These are phyloP conservation scores for Melastoma malabathricum DNA, from an alignment of 345 rosid species.

Conservation along the genomic window DNA sequence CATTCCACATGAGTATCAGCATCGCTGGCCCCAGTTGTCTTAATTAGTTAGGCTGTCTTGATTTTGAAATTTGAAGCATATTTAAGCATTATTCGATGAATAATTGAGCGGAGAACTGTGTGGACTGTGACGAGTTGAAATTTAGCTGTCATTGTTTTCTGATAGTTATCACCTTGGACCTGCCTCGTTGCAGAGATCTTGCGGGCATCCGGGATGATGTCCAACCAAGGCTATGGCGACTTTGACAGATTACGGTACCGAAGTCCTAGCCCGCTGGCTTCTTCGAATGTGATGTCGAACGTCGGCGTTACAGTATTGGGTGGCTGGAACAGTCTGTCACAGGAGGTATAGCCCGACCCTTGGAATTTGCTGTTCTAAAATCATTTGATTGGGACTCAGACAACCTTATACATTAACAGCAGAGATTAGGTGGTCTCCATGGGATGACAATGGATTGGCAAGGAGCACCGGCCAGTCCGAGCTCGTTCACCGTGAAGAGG, in stretches of 20 bases:
- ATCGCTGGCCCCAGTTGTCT: too few species aligned
- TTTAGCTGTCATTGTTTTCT: neutral
- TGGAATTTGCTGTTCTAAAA: too few species aligned
- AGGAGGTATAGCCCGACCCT: slow-evolving; percentile 33
- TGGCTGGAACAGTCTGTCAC: slow-evolving; percentile 69
- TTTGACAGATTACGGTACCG: slow-evolving; percentile 74
- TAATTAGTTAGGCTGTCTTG: too few species aligned
- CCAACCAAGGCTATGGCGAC: slow-evolving; percentile 79
- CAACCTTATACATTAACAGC: slow-evolving; percentile 2
- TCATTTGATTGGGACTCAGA: too few species aligned
- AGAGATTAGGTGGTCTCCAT: slow-evolving; percentile 77
- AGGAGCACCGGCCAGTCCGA: slow-evolving; percentile 92
- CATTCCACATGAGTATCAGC: too few species aligned
- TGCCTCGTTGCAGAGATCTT: slow-evolving; percentile 53
- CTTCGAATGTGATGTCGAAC: slow-evolving; percentile 45
- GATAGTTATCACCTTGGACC: slow-evolving; percentile 7
- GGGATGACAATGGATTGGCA: slow-evolving; percentile 99
- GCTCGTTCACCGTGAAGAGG: slow-evolving; percentile 84
- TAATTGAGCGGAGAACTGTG: too few species aligned
- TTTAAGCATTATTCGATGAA: too few species aligned
- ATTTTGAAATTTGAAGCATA: too few species aligned
- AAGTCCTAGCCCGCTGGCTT: slow-evolving; percentile 97
- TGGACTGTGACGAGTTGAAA: neutral
- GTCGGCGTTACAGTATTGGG: slow-evolving; percentile 52
- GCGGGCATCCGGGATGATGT: slow-evolving; percentile 72